Evolutionary conservation across 768 basidiomycete species (phyloP).

Genomic region (Amanita polypyramis): DNA sequence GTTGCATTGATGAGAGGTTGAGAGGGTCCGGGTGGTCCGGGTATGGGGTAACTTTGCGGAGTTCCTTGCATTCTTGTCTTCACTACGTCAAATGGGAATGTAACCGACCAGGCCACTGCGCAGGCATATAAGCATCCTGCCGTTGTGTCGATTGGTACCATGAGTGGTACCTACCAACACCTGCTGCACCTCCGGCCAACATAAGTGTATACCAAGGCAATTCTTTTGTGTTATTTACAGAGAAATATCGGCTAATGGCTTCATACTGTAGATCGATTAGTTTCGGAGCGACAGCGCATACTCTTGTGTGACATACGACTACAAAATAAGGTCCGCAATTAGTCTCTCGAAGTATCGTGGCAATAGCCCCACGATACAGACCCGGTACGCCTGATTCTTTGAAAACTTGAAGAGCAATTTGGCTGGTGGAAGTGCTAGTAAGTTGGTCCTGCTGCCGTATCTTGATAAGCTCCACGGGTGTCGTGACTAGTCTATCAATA

Average conservation of each 20-base stretch:
- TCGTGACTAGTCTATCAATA: constrained; percentile 50
- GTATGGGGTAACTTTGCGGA: background rate
- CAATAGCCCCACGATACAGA: constrained; percentile 66
- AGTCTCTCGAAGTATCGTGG: constrained; percentile 67
- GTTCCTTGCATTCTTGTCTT: constrained; percentile 80
- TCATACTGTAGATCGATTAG: constrained; percentile 39
- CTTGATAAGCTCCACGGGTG: constrained; percentile 83
- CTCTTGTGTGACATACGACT: constrained; percentile 35
- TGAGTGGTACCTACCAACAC: constrained; percentile 31
- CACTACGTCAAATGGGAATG: constrained; percentile 84
- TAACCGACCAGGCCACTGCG: constrained; percentile 61
- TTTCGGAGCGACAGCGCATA: background rate
- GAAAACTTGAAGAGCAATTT: constrained; percentile 48
- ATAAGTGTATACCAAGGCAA: constrained; percentile 49
- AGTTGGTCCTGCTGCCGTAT: constrained; percentile 65
- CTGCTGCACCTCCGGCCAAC: constrained; percentile 68
- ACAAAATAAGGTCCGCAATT: constrained; percentile 85
- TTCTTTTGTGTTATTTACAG: constrained; percentile 20
- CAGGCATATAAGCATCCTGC: background rate
- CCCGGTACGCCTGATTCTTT: constrained; percentile 47
- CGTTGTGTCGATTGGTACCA: background rate
- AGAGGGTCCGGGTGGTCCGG: background rate
- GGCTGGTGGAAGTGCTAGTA: constrained; percentile 33
- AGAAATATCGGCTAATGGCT: constrained; percentile 45
- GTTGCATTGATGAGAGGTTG: too few relatives aligned